Base-by-base conservation (phyloP, 164 flowering plant genomes). In the Dillenia turbinata region DNA sequence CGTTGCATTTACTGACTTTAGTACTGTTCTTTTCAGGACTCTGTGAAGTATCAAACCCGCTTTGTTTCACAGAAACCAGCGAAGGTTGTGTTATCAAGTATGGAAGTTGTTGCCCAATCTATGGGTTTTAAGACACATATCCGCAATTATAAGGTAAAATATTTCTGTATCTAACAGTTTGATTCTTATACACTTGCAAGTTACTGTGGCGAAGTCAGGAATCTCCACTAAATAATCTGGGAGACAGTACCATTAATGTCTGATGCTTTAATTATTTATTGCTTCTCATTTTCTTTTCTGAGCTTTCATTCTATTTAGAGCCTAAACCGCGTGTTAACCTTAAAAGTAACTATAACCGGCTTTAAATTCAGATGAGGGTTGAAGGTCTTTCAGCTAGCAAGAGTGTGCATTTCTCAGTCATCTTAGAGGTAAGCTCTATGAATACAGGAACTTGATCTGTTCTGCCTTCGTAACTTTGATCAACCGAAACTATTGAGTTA, bases 81-180 rank as follows among this genome's bases (percentile, higher is more conserved):
- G 51, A 92, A 83, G 56, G 88, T 95, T 67, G 87, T 85, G 66
- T 57, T 95, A 50, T 89, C 97, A 14, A 95, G 82, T 63, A 92
- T 95, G 97, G 99, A 95, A 87, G 97, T 92, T 72, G 92, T 95
- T 61, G 94, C 96, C 9, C 99, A 95, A 65, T 88, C 99, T 44
- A 90, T 95, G 99, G 97, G 99, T 62, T 95, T 81, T 73, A 95
- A 95, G 77, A 95, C 99, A 10, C 99, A 92, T 63, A 95, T 92
- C 26, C 90, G 97, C 17, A 91, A 95, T 67, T 95, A 69, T 59
- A 95, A 95, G 97, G 99, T 90, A 61, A 56, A 53, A 7, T 33
- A 7, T 48, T 56, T 33, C 40, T 26, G 26, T 24, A 0, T 26
- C 33, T 33, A 0, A 5, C 40, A 33, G 40, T 33, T 33, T 33